Percentiles rank a stretch among this genome's conserved stretches.
Evolutionary conservation across 2,329 filamentous ascomycete species (phyloP).

Genomic region (Bretziella fagacearum): DNA sequence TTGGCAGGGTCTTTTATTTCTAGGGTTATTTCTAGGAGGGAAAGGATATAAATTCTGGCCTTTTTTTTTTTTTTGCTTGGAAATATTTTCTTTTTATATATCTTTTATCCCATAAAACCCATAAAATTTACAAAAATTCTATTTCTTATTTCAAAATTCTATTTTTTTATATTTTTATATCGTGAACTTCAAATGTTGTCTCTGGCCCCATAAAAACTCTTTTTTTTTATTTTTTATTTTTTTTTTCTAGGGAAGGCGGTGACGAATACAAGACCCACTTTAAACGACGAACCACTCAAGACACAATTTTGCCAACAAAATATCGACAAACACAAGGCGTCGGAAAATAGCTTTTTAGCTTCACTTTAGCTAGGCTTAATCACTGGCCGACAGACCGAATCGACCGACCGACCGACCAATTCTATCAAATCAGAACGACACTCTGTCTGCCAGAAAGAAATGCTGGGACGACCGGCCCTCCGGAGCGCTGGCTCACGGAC

Average conservation of each 20-base stretch:
- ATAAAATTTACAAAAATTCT: too few relatives aligned
- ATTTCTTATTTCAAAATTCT: too few relatives aligned
- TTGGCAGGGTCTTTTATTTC: neutral
- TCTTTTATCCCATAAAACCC: too few relatives aligned
- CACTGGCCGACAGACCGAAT: too few relatives aligned
- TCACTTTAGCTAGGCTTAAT: neutral
- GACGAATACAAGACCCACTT: slow-evolving; percentile 1
- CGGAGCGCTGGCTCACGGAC: neutral
- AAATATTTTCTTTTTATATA: too few relatives aligned
- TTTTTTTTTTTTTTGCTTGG: neutral
- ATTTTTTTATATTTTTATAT: too few relatives aligned
- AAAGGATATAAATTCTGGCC: neutral
- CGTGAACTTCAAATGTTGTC: too few relatives aligned
- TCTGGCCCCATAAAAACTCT: too few relatives aligned
- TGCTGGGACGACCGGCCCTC: slow-evolving; percentile 9
- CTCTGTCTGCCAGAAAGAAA: neutral
- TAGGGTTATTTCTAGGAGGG: neutral
- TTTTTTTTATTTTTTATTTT: neutral
- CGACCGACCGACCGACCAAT: too few relatives aligned
- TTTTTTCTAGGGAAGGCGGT: slow-evolving; percentile 9
- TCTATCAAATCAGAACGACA: neutral
- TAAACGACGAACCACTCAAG: neutral
- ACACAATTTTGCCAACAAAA: neutral
- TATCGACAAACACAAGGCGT: neutral
- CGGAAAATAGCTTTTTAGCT: neutral